Percentiles rank a stretch among this genome's conserved stretches.
Conservation (phyloP, 106 monocot species). For the Narthecium ossifragum region DNA sequence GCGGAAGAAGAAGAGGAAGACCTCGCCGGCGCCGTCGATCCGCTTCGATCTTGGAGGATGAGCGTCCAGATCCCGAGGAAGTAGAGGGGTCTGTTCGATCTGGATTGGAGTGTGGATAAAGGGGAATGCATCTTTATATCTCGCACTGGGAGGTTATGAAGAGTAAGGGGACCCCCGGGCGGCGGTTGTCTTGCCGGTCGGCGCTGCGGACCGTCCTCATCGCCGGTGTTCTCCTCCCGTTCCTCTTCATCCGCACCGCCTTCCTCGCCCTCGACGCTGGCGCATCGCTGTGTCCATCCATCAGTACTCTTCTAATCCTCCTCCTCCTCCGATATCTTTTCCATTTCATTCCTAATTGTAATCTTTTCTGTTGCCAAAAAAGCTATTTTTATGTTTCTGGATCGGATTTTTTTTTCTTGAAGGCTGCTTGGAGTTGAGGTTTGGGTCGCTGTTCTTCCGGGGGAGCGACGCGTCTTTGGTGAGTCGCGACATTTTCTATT, state of each 20-base stretch:
- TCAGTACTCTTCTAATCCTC: constrained; percentile 14
- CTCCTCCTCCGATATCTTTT: too few relatives aligned
- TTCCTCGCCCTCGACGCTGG: constrained; percentile 47
- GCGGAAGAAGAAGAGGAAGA: constrained; percentile 21
- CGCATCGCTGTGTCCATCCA: constrained; percentile 44
- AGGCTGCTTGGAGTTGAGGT: constrained; percentile 51
- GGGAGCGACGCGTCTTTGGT: constrained; percentile 40
- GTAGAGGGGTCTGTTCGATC: too few relatives aligned
- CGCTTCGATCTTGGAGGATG: too few relatives aligned
- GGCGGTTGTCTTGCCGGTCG: constrained; percentile 33
- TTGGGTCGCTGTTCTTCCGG: constrained; percentile 25
- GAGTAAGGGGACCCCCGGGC: constrained; percentile 2
- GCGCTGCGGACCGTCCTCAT: constrained; percentile 28
- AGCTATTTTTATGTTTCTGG: background rate
- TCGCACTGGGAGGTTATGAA: constrained; percentile 18
- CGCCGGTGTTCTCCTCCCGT: constrained; percentile 34
- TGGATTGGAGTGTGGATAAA: too few relatives aligned
- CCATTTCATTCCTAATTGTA: too few relatives aligned
- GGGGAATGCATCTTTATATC: background rate
- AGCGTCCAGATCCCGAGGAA: too few relatives aligned
- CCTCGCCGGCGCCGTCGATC: background rate
- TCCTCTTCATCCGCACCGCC: constrained; percentile 40
- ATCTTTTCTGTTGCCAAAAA: too few relatives aligned
- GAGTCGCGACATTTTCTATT: too few relatives aligned
- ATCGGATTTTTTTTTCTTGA: background rate